Evolutionary conservation across 768 basidiomycete species (phyloP).

Genomic region (Russula brevipes): DNA sequence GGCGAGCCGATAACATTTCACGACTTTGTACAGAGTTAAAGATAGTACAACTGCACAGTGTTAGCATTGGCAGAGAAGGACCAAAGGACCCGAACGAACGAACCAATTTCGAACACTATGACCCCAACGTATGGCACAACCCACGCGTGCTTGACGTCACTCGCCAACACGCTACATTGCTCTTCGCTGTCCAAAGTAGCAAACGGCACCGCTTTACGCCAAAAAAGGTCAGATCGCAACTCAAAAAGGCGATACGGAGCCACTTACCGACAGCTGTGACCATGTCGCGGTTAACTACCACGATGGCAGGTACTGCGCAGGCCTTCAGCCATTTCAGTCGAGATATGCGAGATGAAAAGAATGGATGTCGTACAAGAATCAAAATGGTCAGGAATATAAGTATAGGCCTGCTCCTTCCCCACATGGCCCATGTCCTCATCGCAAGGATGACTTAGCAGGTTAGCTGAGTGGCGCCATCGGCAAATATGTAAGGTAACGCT

Average conservation of each 20-base stretch:
- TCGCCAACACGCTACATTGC: not conserved
- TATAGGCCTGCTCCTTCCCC: constrained; percentile 26
- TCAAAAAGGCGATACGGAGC: too few relatives aligned
- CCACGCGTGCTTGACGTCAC: constrained; percentile 1
- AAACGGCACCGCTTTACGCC: not conserved
- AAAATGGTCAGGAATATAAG: not conserved
- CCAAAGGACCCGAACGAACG: not conserved
- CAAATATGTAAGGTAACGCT: not conserved
- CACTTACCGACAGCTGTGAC: not conserved
- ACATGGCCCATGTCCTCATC: constrained; percentile 31
- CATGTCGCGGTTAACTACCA: not conserved
- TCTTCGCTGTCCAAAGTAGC: not conserved
- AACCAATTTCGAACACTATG: constrained; percentile 18
- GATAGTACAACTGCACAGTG: constrained; percentile 1
- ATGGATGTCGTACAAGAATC: not conserved
- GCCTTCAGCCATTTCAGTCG: not conserved
- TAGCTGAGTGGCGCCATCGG: not conserved
- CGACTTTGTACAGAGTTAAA: constrained; percentile 16
- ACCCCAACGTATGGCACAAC: not conserved
- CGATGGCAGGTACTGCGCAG: not conserved
- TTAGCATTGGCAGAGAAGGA: not conserved
- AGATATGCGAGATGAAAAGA: not conserved
- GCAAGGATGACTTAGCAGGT: constrained; percentile 27
- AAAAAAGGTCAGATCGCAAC: not conserved
- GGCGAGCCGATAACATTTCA: not conserved